phyloP scores from a whole-genome alignment of 148 eudicot species.

The Chenopodium album region DNA sequence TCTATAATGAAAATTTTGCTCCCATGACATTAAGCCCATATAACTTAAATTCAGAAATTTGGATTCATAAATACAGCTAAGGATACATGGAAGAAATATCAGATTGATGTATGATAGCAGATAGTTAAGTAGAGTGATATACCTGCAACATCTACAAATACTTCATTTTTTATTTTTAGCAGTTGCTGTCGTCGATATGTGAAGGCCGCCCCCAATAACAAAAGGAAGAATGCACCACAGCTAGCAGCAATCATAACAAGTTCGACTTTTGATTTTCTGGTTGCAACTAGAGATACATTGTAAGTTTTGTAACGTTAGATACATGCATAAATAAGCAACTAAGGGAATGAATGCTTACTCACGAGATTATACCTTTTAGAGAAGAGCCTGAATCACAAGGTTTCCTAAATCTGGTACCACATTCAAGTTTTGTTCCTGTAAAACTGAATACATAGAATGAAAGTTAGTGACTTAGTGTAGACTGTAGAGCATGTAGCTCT shows the following conservation, averaged over 20 bases:
- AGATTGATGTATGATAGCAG: slow-evolving; percentile 9
- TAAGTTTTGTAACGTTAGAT: slow-evolving; percentile 8
- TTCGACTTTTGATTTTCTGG: slow-evolving; percentile 55
- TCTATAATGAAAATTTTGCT: not conserved
- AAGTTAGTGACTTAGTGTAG: not conserved
- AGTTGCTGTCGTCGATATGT: slow-evolving; percentile 38
- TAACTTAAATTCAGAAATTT: not conserved
- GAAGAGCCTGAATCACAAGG: slow-evolving; percentile 73
- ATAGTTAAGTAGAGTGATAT: slow-evolving; percentile 11
- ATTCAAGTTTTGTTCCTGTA: slow-evolving; percentile 68
- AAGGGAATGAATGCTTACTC: not conserved
- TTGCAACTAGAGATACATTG: slow-evolving; percentile 37
- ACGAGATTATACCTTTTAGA: slow-evolving; percentile 41
- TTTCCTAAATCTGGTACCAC: slow-evolving; percentile 58
- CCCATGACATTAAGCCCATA: not conserved
- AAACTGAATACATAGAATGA: slow-evolving; percentile 48
- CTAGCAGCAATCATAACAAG: slow-evolving; percentile 52
- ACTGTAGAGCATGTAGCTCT: not conserved
- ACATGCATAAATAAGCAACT: not conserved
- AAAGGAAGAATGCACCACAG: slow-evolving; percentile 59
- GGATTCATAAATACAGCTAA: not conserved
- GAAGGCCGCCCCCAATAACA: slow-evolving; percentile 61
- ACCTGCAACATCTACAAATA: slow-evolving; percentile 85
- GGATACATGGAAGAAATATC: not conserved
- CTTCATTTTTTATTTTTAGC: slow-evolving; percentile 43